Evolutionary conservation across 73 alveolate genomes (phyloP), one percentile per base, ranked within the genome.

Genomic region (Blepharisma japonicum): DNA sequence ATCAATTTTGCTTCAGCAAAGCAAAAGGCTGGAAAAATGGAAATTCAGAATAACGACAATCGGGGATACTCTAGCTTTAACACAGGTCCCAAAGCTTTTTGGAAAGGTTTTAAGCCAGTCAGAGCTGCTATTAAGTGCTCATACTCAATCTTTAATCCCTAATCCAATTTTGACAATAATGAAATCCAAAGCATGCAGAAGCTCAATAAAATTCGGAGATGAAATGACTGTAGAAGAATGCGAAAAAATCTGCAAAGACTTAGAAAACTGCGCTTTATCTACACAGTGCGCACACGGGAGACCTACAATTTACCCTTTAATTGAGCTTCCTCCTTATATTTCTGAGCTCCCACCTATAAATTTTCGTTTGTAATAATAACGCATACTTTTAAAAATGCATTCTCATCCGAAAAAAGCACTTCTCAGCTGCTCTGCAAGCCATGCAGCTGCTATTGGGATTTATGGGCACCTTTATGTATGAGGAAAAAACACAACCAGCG

Each of bases 231-330:
- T 18, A 9, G 74, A 61, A 61, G 47, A 61, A 25, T n/a, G 47
- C 23, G 47, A 9, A 18, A 18, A 25, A n/a, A 14, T 61, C 14
- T 14, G 38, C 46, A 61, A 61, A 18, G 74, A 61, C 18, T 25
- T 61, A 25, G 74, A 25, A 61, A 61, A 61, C 11, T 61, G 74
- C 4, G 18, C 14, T 2, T 11, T 61, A 2, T 5, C 23, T 25
- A 61, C 14, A 8, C 39, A 61, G 74, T 61, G 74, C 47, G 74
- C 74, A 14, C 74, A 61, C 47, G 74, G 74, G 5, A 14, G 74
- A 25, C 74, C 74, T 14, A 61, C 74, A 8, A 2, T 61, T 61
- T 61, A 61, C 46, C 74, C 74, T 9, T 39, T 61, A 9, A 25
- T 25, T 0, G 23, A 20, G 74, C 47, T 20, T 39, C 74, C 23